Base-by-base conservation (phyloP, 768 basidiomycete genomes). In the Termitomyces titanicus region DNA sequence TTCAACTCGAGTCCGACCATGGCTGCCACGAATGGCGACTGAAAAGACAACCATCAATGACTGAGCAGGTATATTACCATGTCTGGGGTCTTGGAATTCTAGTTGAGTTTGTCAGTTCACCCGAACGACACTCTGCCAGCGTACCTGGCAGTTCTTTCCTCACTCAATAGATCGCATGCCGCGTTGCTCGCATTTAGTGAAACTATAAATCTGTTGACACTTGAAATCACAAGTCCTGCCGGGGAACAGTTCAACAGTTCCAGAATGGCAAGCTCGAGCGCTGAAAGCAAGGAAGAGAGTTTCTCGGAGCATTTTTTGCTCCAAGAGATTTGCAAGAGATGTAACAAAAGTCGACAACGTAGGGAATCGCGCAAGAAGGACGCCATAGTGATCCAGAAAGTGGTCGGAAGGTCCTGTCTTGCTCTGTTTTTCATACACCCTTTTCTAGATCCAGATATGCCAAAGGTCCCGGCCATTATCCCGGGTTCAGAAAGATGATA, bases 141-240 rank as follows among this genome's bases (percentile, higher is more conserved):
- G 60, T 52, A 52, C 56, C 56, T 61, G 51, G 53, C 25, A 53
- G 45, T 61, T 61, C 60, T 55, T 46, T 15, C 45, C 40, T 54
- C 50, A 43, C 20, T 51, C 45, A 45, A 55, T 55, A 42, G 20
- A 52, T 61, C 46, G 44, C 39, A 46, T 17, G 18, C 31, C 18
- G 40, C 11, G 17, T 18, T 40, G 39, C 20, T 43, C 47, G 24
- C 35, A 27, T 10, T 33, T 22, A 47, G 46, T n/a, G 20, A 15
- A 35, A 37, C n/a, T n/a, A n/a, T n/a, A n/a, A n/a, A n/a, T n/a
- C n/a, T n/a, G n/a, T n/a, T n/a, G n/a, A n/a, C n/a, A n/a, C n/a
- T n/a, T n/a, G n/a, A n/a, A n/a, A n/a, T n/a, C n/a, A 39, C 13
- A 15, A 18, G n/a, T 29, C n/a, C 24, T 5, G 17, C 18, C 25